phyloP scores from a whole-genome alignment of 1,284 basidiomycete species.

The Rhodotorula mucilaginosa region DNA sequence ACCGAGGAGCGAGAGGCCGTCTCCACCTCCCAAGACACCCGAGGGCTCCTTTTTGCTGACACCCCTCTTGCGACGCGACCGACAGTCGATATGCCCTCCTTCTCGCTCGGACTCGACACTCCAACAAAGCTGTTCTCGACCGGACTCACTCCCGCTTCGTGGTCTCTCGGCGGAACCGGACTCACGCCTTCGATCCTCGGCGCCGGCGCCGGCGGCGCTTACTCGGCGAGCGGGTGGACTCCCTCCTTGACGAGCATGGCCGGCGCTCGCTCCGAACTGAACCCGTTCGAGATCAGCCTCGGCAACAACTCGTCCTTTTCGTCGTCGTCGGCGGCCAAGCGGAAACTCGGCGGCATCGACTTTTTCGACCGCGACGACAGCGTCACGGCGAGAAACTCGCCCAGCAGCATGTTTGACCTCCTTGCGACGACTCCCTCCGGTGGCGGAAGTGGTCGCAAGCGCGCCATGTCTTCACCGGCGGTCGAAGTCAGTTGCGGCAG shows the following conservation, averaged over 20 bases:
- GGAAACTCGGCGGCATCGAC: constrained; percentile 3
- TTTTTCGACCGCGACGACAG: background rate
- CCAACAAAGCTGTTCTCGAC: constrained; percentile 16
- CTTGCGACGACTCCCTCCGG: background rate
- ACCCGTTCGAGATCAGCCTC: constrained; percentile 32
- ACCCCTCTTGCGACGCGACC: background rate
- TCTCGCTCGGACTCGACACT: constrained; percentile 24
- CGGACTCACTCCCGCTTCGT: constrained; percentile 4
- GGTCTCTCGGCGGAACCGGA: constrained; percentile 7
- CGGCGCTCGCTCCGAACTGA: constrained; percentile 2
- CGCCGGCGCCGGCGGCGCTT: background rate
- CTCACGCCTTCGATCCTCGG: constrained; percentile 27
- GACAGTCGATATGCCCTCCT: constrained; percentile 10
- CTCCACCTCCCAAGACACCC: no score
- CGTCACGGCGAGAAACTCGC: background rate
- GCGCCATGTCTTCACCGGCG: constrained; percentile 23
- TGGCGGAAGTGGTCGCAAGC: constrained; percentile 15
- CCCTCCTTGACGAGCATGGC: constrained; percentile 3
- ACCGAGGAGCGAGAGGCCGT: background rate
- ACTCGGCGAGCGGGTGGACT: constrained; percentile 14
- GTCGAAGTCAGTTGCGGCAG: constrained; percentile 17
- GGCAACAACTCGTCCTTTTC: background rate
- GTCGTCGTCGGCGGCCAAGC: background rate
- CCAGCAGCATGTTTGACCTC: constrained; percentile 5
- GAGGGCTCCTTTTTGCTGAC: no score